Evolutionary conservation across 1,284 basidiomycete genomes (phyloP).

Genomic region (Phenoliferia sp.): DNA sequence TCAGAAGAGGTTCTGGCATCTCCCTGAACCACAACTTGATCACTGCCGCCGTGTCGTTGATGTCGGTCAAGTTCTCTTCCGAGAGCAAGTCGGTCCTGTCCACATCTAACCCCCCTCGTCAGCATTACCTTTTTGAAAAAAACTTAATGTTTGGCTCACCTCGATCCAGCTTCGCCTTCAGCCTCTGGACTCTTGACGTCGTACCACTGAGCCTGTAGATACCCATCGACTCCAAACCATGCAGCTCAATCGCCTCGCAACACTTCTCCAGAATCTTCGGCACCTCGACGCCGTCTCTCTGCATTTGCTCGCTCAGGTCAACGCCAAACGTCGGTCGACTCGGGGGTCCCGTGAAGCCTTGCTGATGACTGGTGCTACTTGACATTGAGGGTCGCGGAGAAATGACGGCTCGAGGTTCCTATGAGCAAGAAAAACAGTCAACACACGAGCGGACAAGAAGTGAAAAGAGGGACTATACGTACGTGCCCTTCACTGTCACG

Average conservation of each 20-base stretch:
- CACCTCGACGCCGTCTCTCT: slow-evolving; percentile 79
- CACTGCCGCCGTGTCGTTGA: slow-evolving; percentile 90
- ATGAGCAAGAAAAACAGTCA: not conserved
- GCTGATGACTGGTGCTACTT: not conserved
- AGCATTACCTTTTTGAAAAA: not conserved
- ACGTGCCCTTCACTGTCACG: slow-evolving; percentile 44
- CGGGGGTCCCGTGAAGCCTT: slow-evolving; percentile 10
- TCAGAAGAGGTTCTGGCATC: slow-evolving; percentile 89
- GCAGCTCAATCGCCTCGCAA: slow-evolving; percentile 82
- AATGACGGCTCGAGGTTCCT: slow-evolving; percentile 21
- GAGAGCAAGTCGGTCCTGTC: slow-evolving; percentile 76
- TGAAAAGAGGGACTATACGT: slow-evolving; percentile 1
- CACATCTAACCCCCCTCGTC: slow-evolving; percentile 55
- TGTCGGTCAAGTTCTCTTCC: slow-evolving; percentile 87
- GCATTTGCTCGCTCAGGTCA: slow-evolving; percentile 86
- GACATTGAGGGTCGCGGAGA: slow-evolving; percentile 3
- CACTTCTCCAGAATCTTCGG: slow-evolving; percentile 86
- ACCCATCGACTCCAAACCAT: slow-evolving; percentile 77
- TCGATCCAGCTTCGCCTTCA: slow-evolving; percentile 81
- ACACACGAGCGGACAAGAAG: not conserved
- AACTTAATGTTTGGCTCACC: slow-evolving; percentile 50
- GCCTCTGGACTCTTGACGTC: slow-evolving; percentile 74
- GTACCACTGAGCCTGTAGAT: slow-evolving; percentile 93
- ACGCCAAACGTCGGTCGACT: slow-evolving; percentile 73
- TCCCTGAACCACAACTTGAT: slow-evolving; percentile 96